Conservation (phyloP, 2,329 filamentous ascomycete species). For the Metarhizium anisopliae region DNA sequence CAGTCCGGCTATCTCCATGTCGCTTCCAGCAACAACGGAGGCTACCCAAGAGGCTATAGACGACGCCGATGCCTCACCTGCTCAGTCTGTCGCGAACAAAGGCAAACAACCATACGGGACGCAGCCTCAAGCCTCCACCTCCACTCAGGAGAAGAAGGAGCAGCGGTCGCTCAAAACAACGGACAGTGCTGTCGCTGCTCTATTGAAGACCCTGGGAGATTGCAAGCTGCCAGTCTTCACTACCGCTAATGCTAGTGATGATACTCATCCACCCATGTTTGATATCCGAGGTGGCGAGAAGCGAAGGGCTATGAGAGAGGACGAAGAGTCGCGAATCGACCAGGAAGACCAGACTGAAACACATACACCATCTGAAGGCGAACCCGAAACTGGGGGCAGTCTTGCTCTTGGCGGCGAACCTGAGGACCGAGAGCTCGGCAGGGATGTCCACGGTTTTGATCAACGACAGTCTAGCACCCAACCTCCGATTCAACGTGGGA, state of each 20-base stretch:
- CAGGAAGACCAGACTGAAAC: conserved; percentile 38
- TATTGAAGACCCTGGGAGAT: conserved; percentile 28
- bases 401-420: conserved; percentile 87
- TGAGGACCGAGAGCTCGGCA: conserved; percentile 60
- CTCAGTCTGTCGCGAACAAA: conserved; percentile 13
- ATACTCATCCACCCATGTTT: conserved; percentile 60
- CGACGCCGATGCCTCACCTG: conserved; percentile 18
- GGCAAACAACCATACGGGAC: conserved; percentile 10
- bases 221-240: conserved; percentile 22
- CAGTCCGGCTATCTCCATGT: conserved; percentile 65
- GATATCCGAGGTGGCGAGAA: conserved; percentile 76
- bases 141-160: not conserved
- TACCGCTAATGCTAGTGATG: conserved; percentile 9
- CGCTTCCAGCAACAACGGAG: conserved; percentile 45
- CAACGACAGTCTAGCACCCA: conserved; percentile 61
- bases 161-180: not conserved
- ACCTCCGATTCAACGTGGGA: conserved; percentile 64
- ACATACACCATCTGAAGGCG: conserved; percentile 54
- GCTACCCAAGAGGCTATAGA: conserved; percentile 34
- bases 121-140: not conserved
- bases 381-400: conserved; percentile 72
- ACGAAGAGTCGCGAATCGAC: conserved; percentile 49
- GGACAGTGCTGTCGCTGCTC: conserved; percentile 18
- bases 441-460: conserved; percentile 42
- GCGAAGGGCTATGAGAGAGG: conserved; percentile 67